These are phyloP conservation scores for Talaromyces borbonicus DNA, from an alignment of 495 filamentous ascomycete species.

Conservation along the genomic window DNA sequence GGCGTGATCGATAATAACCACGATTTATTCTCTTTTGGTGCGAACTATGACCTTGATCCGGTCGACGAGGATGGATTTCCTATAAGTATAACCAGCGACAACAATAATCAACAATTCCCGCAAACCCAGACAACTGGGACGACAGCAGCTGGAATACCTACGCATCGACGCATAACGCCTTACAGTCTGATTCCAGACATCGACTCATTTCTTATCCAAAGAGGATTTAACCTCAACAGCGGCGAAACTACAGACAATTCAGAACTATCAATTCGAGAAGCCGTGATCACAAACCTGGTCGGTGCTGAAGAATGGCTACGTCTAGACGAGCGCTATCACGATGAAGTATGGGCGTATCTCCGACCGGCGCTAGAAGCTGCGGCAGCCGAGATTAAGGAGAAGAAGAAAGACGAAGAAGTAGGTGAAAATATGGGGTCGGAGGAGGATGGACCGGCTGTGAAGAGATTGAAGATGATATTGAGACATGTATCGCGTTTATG, in stretches of 20 bases:
- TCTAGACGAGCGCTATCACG: constrained; percentile 56
- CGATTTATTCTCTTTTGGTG: neutral
- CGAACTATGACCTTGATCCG: neutral
- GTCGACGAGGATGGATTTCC: neutral
- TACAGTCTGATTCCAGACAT: constrained; percentile 38
- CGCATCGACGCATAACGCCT: constrained; percentile 20
- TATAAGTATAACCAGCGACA: constrained; percentile 9
- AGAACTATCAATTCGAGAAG: no score
- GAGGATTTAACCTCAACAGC: constrained; percentile 11
- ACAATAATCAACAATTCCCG: constrained; percentile 30
- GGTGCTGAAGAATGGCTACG: constrained; percentile 45
- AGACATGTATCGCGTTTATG: constrained; percentile 27
- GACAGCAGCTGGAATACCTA: no score
- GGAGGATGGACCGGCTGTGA: constrained; percentile 34
- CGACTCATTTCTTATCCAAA: constrained; percentile 17
- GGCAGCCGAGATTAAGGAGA: constrained; percentile 43
- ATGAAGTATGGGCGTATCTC: constrained; percentile 73
- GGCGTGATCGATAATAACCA: constrained; percentile 4
- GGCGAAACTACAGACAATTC: constrained; percentile 11
- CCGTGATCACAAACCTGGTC: constrained; percentile 20
- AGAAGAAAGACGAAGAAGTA: constrained; percentile 13
- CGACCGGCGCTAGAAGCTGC: constrained; percentile 52
- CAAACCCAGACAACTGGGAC: constrained; percentile 10
- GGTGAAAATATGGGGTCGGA: no score
- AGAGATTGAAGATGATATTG: constrained; percentile 42